Evolutionary conservation across 129 eudicot genomes (phyloP), one percentile per base, ranked within the genome.

Genomic region (Heracleum sosnowskyi): DNA sequence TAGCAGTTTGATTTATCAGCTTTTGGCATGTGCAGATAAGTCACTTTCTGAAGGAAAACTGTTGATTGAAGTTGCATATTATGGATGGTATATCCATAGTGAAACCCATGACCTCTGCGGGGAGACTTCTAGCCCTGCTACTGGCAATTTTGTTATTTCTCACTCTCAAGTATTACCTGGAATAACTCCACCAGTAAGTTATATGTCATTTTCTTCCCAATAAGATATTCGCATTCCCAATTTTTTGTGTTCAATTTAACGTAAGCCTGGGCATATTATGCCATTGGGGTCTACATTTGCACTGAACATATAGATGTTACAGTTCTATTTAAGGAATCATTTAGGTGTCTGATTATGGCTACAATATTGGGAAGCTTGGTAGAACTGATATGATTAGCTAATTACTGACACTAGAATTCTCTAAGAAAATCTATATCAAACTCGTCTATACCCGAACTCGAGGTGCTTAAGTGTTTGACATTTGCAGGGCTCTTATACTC

Each of bases 161-260:
- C 92, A 88, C 82, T 81, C 98, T 55, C 90, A 94, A 81, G 83
- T 83, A 26, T 82, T 94, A 79, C 98, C 98, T 20, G 87, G 91
- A 78, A 16, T 78, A 74, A 91, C 97, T 75, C 98, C 98, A 41
- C 98, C 98, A 46, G 98, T 94, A 83, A 91, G 98, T 89, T 47
- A n/a, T 42, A 24, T 24, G 29, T 73, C 18, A n/a, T 28, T 42
- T n/a, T 72, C 8, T 40, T 16, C 6, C 17, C 53, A 37, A 36
- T 40, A 6, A 9, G 15, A 22, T 39, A 20, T 11, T 5, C 1
- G 5, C 17, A 20, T 68, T 33, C 46, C 28, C 10, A 36, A 0
- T 34, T 1, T 24, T 36, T 7, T 36, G 7, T 69, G 40, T 36
- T 37, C 15, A 33, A 70, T 70, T 7, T 5, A 20, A 22, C 0